Evolutionary conservation across 2,329 filamentous ascomycete genomes (phyloP).

Genomic region (Cryphonectria naterciae): DNA sequence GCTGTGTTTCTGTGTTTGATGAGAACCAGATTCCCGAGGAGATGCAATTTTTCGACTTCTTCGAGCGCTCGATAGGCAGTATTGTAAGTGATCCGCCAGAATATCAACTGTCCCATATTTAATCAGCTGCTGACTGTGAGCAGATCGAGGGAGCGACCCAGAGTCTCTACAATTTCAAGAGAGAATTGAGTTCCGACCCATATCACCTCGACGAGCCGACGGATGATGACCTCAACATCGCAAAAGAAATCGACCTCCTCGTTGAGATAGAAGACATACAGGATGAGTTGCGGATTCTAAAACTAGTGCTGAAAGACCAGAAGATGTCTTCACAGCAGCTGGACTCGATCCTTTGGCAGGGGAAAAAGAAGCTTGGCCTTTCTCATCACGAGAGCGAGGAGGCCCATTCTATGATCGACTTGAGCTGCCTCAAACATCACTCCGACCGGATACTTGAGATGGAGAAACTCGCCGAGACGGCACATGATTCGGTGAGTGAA

Average conservation of each 20-base stretch:
- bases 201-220: background rate
- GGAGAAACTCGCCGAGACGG: background rate
- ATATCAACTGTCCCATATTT: background rate
- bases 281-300: background rate
- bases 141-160: background rate
- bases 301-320: background rate
- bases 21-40: background rate
- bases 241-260: background rate
- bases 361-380: background rate
- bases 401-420: background rate
- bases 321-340: background rate
- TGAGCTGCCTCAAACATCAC: background rate
- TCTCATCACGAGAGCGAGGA: background rate
- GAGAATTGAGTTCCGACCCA: background rate
- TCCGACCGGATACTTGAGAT: background rate
- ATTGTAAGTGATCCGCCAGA: background rate
- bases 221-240: background rate
- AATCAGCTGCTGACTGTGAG: background rate
- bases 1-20: background rate
- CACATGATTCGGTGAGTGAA: background rate
- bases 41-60: conserved; percentile 1
- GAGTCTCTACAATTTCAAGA: background rate
- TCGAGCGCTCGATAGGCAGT: background rate
- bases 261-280: conserved; percentile 1
- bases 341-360: background rate